A percentile compares a stretch with the other conserved stretches of the same genome.
Evolutionary conservation across 108 stramenopile genomes (phyloP).

Genomic region (Poteriospumella lacustris): DNA sequence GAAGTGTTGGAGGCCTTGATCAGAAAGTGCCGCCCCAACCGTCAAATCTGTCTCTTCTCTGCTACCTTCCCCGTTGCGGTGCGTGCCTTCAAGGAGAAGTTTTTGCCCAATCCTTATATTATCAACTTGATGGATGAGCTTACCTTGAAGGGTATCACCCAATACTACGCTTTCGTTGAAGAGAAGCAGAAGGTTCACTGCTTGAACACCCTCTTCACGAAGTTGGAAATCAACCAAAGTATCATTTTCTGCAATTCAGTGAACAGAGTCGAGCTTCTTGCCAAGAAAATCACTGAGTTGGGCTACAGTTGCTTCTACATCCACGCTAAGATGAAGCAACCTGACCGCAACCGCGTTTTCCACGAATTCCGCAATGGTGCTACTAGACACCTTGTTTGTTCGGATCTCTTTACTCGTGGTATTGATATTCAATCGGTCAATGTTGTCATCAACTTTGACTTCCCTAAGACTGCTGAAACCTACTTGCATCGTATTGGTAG

Average conservation of each 20-base stretch:
- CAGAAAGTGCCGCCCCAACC: constrained; percentile 59
- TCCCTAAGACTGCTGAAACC: constrained; percentile 95
- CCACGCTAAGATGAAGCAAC: constrained; percentile 98
- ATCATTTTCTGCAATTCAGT: constrained; percentile 99
- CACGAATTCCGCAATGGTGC: constrained; percentile 97
- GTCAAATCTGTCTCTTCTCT: constrained; percentile 95
- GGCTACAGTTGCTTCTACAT: constrained; percentile 99
- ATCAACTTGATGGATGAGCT: constrained; percentile 99
- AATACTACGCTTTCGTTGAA: constrained; percentile 97
- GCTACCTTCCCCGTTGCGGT: constrained; percentile 98
- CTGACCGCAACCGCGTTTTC: constrained; percentile 93
- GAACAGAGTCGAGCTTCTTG: constrained; percentile 89
- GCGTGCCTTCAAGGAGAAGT: constrained; percentile 82
- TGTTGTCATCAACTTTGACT: constrained; percentile 97
- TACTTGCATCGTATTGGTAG: constrained; percentile 98
- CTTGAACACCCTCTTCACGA: constrained; percentile 94
- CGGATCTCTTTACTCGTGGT: constrained; percentile 94
- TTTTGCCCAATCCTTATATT: constrained; percentile 80
- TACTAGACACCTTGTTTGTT: constrained; percentile 86
- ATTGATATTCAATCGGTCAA: constrained; percentile 99
- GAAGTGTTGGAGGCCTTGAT: constrained; percentile 86
- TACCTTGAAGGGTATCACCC: constrained; percentile 92
- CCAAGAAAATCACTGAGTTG: constrained; percentile 97
- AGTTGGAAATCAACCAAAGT: constrained; percentile 86
- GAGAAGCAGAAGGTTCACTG: constrained; percentile 98